Percentiles rank a stretch among this genome's conserved stretches.
Conservation (phyloP, 1,284 basidiomycete genomes). For the Cutaneotrichosporon spelunceum region DNA sequence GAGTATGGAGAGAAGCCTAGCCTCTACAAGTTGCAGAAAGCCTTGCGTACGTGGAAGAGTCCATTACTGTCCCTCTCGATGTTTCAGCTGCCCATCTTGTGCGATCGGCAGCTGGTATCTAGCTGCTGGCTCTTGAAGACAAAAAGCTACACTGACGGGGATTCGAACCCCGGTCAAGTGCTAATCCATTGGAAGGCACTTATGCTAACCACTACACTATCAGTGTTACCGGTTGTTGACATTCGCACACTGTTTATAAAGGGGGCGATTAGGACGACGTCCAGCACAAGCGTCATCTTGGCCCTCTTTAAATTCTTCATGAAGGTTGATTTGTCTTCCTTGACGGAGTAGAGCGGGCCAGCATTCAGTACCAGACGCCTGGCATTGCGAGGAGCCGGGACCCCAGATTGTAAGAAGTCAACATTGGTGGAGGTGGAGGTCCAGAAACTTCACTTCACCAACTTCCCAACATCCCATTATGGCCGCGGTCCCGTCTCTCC, state of each 20-base stretch:
- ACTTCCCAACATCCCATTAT: not conserved
- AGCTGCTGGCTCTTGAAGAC: no score
- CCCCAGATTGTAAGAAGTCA: not conserved
- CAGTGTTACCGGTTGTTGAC: not conserved
- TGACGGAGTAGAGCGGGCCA: no score
- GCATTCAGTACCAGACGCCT: no score
- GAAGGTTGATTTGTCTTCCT: no score
- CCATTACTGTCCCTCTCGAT: no score
- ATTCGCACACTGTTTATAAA: not conserved
- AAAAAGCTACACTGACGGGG: conserved; percentile 5
- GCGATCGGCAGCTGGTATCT: not conserved
- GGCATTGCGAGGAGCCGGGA: not conserved
- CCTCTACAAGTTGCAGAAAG: no score
- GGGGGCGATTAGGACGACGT: not conserved
- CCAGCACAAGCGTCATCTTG: not conserved
- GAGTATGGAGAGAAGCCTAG: not conserved
- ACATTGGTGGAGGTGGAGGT: conserved; percentile 3
- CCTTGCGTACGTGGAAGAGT: no score
- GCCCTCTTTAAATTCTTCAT: no score
- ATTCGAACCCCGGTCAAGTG: conserved; percentile 9
- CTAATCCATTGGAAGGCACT: conserved; percentile 10
- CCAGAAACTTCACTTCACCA: conserved; percentile 1
- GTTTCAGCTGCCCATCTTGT: no score
- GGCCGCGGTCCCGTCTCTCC: conserved; percentile 35
- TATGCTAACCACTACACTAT: conserved; percentile 10